A percentile compares a stretch with the other conserved stretches of the same genome.
phyloP scores from a whole-genome alignment of 805 yeast species.

The Metschnikowia aberdeeniae region DNA sequence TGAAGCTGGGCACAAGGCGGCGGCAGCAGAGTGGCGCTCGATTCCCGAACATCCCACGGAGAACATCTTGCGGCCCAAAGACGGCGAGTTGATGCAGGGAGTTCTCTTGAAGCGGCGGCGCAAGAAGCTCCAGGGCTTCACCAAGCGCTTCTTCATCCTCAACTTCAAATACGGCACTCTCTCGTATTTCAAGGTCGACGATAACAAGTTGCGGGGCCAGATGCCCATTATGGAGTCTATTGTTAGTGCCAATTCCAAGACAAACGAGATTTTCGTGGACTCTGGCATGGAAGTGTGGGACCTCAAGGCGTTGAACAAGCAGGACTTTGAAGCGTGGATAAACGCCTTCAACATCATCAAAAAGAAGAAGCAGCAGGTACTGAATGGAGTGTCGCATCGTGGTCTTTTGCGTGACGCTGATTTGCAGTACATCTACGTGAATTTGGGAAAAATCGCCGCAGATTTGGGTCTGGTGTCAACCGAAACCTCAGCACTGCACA shows the following conservation, averaged over 20 bases:
- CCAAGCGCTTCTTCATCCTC: constrained; percentile 77
- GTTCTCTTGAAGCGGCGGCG: constrained; percentile 72
- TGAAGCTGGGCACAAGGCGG: not conserved
- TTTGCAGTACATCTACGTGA: not conserved
- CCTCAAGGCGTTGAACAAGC: constrained; percentile 59
- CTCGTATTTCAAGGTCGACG: constrained; percentile 73
- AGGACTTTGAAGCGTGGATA: constrained; percentile 79
- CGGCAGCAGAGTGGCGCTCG: not conserved
- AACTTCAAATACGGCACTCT: constrained; percentile 80
- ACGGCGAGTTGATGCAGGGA: constrained; percentile 76
- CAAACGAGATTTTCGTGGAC: constrained; percentile 72
- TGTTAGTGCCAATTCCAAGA: constrained; percentile 71
- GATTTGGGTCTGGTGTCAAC: not conserved
- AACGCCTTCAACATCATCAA: constrained; percentile 64
- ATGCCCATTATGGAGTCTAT: constrained; percentile 82
- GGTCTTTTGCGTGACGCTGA: not conserved
- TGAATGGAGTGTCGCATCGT: not conserved
- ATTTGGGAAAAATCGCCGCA: not conserved
- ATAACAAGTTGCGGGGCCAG: constrained; percentile 79
- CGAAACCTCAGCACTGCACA: constrained; percentile 1
- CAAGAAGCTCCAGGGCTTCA: constrained; percentile 81
- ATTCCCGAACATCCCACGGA: constrained; percentile 4
- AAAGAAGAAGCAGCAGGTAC: constrained; percentile 17
- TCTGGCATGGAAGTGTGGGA: constrained; percentile 96
- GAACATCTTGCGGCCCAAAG: constrained; percentile 39